Conservation (phyloP, 768 basidiomycete genomes). For the Boletales sp. region DNA sequence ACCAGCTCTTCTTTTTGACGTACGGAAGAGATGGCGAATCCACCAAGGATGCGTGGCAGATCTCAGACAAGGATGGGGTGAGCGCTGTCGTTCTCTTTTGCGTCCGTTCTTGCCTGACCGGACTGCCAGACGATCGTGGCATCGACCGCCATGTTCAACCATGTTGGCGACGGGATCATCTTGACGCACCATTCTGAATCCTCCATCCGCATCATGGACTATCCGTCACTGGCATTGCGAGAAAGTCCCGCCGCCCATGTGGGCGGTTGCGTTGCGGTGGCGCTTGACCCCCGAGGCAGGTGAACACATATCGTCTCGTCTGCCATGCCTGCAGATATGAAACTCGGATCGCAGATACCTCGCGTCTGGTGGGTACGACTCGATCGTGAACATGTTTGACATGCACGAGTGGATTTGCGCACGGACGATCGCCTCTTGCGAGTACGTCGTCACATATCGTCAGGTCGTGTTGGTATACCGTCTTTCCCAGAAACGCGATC, state of each 20-base stretch:
- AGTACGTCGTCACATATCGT: conserved; percentile 46
- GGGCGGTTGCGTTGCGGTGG: conserved; percentile 73
- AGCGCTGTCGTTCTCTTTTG: not conserved
- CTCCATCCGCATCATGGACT: conserved; percentile 65
- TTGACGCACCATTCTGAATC: conserved; percentile 62
- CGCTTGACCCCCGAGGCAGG: conserved; percentile 79
- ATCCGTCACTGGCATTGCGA: conserved; percentile 54
- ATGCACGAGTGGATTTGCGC: conserved; percentile 76
- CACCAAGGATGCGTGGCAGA: conserved; percentile 48
- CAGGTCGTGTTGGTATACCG: not conserved
- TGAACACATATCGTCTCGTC: conserved; percentile 18
- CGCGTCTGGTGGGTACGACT: conserved; percentile 77
- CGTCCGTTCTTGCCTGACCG: not conserved
- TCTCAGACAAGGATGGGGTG: conserved; percentile 31
- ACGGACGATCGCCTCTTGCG: conserved; percentile 73
- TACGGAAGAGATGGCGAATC: conserved; percentile 52
- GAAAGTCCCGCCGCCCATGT: conserved; percentile 74
- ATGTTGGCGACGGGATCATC: conserved; percentile 68
- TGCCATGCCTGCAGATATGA: not conserved
- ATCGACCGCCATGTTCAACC: conserved; percentile 73
- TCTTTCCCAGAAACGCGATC: conserved; percentile 56
- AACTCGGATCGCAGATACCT: conserved; percentile 49
- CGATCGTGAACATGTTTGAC: conserved; percentile 81
- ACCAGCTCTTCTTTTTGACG: conserved; percentile 60
- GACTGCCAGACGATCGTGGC: conserved; percentile 42